Conservation (phyloP, 257 asterid genomes). For the Haberlea rhodopensis region DNA sequence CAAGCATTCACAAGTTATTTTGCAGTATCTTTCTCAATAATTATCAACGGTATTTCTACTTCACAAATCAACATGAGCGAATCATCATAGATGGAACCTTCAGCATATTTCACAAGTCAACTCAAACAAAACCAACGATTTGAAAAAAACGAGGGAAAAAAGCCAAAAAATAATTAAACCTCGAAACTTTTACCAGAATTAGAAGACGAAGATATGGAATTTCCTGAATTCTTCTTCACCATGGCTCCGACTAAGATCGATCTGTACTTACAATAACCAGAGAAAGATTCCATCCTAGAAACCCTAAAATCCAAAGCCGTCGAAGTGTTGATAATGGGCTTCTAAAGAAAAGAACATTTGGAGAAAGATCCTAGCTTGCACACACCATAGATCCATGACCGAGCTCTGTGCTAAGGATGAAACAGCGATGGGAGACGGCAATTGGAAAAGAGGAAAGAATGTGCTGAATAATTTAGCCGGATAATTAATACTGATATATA, state of each 20-base stretch:
- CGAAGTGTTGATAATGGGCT: slow-evolving; percentile 42
- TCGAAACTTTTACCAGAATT: slow-evolving; percentile 34
- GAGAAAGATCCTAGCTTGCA: slow-evolving; percentile 39
- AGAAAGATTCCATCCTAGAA: slow-evolving; percentile 32
- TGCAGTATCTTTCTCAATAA: neutral
- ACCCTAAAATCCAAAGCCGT: slow-evolving; percentile 42
- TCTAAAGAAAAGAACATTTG: slow-evolving; percentile 50
- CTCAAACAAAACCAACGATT: neutral
- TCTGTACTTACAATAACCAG: slow-evolving; percentile 32
- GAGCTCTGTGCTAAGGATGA: slow-evolving; percentile 11
- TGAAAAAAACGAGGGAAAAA: neutral
- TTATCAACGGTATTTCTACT: slow-evolving; percentile 5
- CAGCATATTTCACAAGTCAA: slow-evolving; percentile 14
- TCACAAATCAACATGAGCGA: slow-evolving; percentile 12
- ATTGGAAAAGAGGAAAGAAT: slow-evolving; percentile 19
- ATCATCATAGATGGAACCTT: slow-evolving; percentile 3
- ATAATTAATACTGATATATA: slow-evolving; percentile 18
- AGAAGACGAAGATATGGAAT: slow-evolving; percentile 50
- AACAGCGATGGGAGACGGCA: neutral
- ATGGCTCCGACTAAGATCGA: slow-evolving; percentile 55
- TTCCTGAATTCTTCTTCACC: slow-evolving; percentile 61
- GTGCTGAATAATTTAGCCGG: slow-evolving; percentile 31
- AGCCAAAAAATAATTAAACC: neutral
- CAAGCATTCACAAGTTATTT: slow-evolving; percentile 4
- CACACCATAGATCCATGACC: slow-evolving; percentile 53